Evolutionary conservation across 1,284 basidiomycete genomes (phyloP).

Genomic region (Ustilago bromivora): DNA sequence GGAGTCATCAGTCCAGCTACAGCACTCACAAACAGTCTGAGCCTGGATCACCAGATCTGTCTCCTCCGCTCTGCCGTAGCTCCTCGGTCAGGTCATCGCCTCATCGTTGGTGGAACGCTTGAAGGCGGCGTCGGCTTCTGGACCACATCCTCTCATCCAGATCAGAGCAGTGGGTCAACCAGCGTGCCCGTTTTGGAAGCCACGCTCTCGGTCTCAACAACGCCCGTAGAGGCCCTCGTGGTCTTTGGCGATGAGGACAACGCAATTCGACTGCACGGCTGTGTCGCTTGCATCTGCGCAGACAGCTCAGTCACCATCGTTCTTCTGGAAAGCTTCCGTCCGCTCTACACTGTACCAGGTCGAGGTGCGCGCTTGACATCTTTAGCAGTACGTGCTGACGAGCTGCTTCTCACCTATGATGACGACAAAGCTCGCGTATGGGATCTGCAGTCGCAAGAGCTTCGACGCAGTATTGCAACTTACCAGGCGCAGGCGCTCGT

Average conservation of each 20-base stretch:
- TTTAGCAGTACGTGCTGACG: constrained; percentile 78
- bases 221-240: constrained; percentile 76
- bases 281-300: constrained; percentile 78
- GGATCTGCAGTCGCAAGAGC: constrained; percentile 86
- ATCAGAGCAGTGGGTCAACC: neutral
- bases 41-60: constrained; percentile 25
- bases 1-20: neutral
- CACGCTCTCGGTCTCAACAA: constrained; percentile 78
- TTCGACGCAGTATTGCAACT: constrained; percentile 82
- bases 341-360: constrained; percentile 83
- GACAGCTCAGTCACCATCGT: constrained; percentile 87
- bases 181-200: constrained; percentile 75
- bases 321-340: constrained; percentile 77
- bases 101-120: constrained; percentile 52
- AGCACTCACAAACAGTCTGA: constrained; percentile 18
- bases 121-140: constrained; percentile 60
- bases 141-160: constrained; percentile 63
- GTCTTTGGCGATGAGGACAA: constrained; percentile 73
- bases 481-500: constrained; percentile 84
- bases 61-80: constrained; percentile 40
- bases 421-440: constrained; percentile 85
- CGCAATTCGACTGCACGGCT: constrained; percentile 77
- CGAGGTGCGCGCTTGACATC: constrained; percentile 74
- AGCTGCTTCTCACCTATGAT: constrained; percentile 82
- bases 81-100: constrained; percentile 40